These are phyloP conservation scores for Plasmodium blacklocki DNA, from an alignment of 169 alveolate species.

Conservation along the genomic window DNA sequence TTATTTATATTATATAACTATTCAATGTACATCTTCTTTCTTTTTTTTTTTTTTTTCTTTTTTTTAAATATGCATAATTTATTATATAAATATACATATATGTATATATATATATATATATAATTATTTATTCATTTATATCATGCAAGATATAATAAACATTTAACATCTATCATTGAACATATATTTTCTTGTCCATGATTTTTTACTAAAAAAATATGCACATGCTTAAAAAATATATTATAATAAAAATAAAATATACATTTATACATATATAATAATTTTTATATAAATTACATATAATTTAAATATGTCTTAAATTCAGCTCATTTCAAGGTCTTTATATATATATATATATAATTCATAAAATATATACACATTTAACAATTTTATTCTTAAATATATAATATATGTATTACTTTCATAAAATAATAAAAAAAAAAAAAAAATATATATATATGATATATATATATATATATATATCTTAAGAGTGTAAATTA, in stretches of 20 bases:
- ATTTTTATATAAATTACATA: background rate
- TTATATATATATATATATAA: too few species aligned
- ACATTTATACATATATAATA: slow-evolving; percentile 6
- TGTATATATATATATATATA: background rate
- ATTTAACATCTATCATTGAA: slow-evolving; percentile 57
- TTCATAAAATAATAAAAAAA: slow-evolving; percentile 1
- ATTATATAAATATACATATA: background rate
- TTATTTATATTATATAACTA: background rate
- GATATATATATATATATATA: slow-evolving; percentile 7
- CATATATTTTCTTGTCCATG: slow-evolving; percentile 5
- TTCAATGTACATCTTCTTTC: background rate
- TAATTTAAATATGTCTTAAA: too few species aligned
- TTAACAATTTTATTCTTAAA: too few species aligned
- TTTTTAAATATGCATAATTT: slow-evolving; percentile 10
- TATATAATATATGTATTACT: too few species aligned
- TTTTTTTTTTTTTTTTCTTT: slow-evolving; percentile 21
- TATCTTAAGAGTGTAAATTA: background rate
- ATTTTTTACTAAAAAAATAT: slow-evolving; percentile 28
- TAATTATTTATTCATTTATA: background rate
- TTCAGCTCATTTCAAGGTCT: too few species aligned
- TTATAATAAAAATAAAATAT: slow-evolving; percentile 14
- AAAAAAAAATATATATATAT: slow-evolving; percentile 10
- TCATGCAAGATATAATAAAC: slow-evolving; percentile 3
- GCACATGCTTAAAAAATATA: background rate
- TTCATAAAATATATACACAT: too few species aligned